Evolutionary conservation across 805 yeast species (phyloP), one percentile per base, ranked within the genome.

Genomic region (Cyberlindnera saturnus): DNA sequence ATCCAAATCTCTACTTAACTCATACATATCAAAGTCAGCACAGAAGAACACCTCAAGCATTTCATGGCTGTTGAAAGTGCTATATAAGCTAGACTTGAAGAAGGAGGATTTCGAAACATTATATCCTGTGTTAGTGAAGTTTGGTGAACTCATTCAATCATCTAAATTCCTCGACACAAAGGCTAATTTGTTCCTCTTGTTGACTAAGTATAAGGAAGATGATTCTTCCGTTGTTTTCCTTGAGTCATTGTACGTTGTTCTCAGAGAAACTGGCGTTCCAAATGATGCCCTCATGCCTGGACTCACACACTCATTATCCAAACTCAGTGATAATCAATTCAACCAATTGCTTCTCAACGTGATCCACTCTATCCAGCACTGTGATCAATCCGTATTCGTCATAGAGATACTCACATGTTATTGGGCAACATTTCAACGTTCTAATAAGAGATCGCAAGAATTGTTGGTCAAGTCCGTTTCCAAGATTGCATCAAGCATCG

Each of bases 171-270:
- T 43, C 8, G 54, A 48, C 3, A 34, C 61, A 3, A 49, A 62
- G 26, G 48, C 45, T 2, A 53, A 53, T 16, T 38, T 64, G 28
- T 71, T 66, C 46, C 41, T 61, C 13, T 40, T 70, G 1, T 48
- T 56, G 11, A 16, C 57, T 2, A 54, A 53, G 38, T 43, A 57
- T 30, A 48, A 61, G 2, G 18, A 43, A 0, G 52, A 39, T 15
- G 38, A 50, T 3, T 50, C 43, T 7, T 48, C 52, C 6, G 34
- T 61, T 9, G 61, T 55, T 34, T 61, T 55, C 47, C 40, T 65
- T 13, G 58, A 60, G 45, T 62, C 70, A 1, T 61, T 68, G 23
- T 69, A 66, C 40, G 44, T 66, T 40, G 59, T 62, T 3, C 41
- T 66, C 4, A 57, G 70, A 49, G 49, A 50, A 10, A 26, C 34